These are phyloP conservation scores for Emmonsiellopsis sp. DNA, from an alignment of 2,329 filamentous ascomycete species.

Conservation along the genomic window DNA sequence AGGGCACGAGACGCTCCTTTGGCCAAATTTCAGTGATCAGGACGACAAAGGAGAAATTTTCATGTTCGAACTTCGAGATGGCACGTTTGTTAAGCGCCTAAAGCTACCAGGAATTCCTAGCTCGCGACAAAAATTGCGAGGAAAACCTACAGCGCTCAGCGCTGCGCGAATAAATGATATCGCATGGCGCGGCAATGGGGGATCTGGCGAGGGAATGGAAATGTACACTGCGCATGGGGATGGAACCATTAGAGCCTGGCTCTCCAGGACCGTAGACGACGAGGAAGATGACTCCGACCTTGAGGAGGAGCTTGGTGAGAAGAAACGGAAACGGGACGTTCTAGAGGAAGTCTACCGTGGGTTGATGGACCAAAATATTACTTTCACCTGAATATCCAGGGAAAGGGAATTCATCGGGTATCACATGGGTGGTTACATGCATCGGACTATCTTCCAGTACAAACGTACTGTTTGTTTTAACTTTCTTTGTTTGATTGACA, in stretches of 20 bases:
- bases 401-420: background rate
- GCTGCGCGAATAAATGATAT: slow-evolving; percentile 62
- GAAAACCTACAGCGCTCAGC: slow-evolving; percentile 38
- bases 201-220: slow-evolving; percentile 48
- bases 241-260: slow-evolving; percentile 74
- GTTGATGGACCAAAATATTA: slow-evolving; percentile 63
- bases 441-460: too few relatives aligned
- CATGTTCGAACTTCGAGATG: slow-evolving; percentile 69
- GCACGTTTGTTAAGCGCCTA: slow-evolving; percentile 60
- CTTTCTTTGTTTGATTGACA: too few relatives aligned
- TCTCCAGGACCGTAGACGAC: slow-evolving; percentile 47
- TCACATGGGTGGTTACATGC: background rate
- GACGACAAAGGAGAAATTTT: slow-evolving; percentile 60
- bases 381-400: slow-evolving; percentile 35
- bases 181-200: slow-evolving; percentile 60
- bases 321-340: slow-evolving; percentile 63
- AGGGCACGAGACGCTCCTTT: slow-evolving; percentile 61
- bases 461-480: too few relatives aligned
- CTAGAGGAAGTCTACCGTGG: slow-evolving; percentile 72
- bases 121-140: slow-evolving; percentile 24
- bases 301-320: slow-evolving; percentile 41
- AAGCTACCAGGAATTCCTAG: slow-evolving; percentile 49
- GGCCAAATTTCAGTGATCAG: slow-evolving; percentile 65
- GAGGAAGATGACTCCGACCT: slow-evolving; percentile 36
- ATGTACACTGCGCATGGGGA: slow-evolving; percentile 79